Conservation (phyloP, 257 asterid genomes). For the Solanum paucissectum region DNA sequence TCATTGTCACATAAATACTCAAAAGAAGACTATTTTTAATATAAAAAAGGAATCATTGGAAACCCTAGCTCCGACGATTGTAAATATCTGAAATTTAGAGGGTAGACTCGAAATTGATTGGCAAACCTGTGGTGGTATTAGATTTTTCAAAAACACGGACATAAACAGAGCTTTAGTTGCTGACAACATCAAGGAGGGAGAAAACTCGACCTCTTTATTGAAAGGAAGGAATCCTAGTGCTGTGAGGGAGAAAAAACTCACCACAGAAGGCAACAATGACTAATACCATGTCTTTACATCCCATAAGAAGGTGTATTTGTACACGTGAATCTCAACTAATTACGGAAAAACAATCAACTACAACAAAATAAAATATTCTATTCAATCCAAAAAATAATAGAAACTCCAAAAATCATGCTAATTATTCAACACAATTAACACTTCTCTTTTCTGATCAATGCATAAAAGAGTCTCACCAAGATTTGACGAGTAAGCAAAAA, state of each 20-base stretch:
- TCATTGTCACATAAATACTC: neutral
- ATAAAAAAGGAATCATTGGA: neutral
- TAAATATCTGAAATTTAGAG: neutral
- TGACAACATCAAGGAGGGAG: neutral
- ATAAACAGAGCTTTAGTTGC: neutral
- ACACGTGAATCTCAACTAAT: neutral
- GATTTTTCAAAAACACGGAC: neutral
- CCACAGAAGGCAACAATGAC: neutral
- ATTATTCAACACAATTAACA: neutral
- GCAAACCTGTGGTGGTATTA: neutral
- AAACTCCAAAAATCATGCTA: neutral
- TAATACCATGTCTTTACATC: neutral
- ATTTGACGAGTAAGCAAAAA: neutral
- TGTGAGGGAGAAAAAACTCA: neutral
- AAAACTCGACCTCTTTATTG: neutral
- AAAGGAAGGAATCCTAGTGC: neutral
- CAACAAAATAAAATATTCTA: neutral
- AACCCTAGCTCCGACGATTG: neutral
- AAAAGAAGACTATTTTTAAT: neutral
- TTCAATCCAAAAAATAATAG: neutral
- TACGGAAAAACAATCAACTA: neutral
- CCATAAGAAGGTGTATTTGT: neutral
- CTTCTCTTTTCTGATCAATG: neutral
- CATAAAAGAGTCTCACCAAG: neutral
- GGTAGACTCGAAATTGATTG: neutral